Evolutionary conservation across 257 asterid species (phyloP).

Genomic region (Plantago ovata): DNA sequence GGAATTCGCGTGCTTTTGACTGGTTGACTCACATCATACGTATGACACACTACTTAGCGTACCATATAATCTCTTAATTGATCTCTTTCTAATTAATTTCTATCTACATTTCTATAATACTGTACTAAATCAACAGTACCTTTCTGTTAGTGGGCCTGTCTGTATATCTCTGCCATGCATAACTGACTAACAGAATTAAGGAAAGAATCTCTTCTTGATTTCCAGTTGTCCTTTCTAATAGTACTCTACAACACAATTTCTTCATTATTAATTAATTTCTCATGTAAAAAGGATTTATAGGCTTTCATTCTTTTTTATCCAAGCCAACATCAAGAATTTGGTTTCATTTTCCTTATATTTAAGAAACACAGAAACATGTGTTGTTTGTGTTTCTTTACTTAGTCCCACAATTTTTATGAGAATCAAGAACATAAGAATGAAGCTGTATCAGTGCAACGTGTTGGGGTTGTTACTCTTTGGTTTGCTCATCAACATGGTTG

Average conservation of each 20-base stretch:
- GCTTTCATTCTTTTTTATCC: background rate
- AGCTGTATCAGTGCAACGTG: background rate
- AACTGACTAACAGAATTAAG: slow-evolving; percentile 55
- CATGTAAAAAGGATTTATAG: background rate
- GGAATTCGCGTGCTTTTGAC: slow-evolving; percentile 22
- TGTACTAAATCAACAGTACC: background rate
- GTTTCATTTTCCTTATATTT: too few relatives aligned
- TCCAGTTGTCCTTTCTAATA: slow-evolving; percentile 1
- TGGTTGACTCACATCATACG: background rate
- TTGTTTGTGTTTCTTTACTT: background rate
- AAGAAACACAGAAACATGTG: background rate
- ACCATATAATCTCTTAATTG: background rate
- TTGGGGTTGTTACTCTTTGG: slow-evolving; percentile 14
- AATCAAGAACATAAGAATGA: background rate
- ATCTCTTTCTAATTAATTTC: background rate
- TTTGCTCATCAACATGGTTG: slow-evolving; percentile 1
- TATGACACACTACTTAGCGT: background rate
- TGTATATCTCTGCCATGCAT: slow-evolving; percentile 22
- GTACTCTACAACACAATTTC: background rate
- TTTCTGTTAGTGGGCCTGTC: slow-evolving; percentile 31
- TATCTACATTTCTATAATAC: slow-evolving; percentile 19
- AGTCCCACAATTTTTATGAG: too few relatives aligned
- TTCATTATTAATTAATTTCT: background rate
- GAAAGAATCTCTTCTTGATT: slow-evolving; percentile 29
- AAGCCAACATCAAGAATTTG: background rate